Percentiles rank a stretch among this genome's conserved stretches.
Conservation (phyloP, 371 early-diverging fungal species). For the Entomophthora muscae region DNA sequence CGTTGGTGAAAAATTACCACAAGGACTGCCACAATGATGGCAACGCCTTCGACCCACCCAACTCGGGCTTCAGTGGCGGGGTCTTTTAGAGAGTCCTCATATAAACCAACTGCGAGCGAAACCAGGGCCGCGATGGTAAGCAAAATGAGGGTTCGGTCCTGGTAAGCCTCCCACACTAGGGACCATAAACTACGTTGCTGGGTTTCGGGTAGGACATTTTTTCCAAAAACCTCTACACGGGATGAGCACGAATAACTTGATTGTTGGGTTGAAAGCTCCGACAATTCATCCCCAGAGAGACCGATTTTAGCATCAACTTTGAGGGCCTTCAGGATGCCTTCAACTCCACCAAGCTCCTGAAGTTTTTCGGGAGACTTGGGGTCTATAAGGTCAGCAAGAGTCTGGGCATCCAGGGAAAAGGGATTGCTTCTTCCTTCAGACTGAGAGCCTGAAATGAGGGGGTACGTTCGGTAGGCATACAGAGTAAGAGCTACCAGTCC, state of each 20-base stretch:
- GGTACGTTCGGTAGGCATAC: background rate
- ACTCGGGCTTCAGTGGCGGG: slow-evolving; percentile 24
- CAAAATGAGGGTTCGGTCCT: slow-evolving; percentile 25
- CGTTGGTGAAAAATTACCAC: slow-evolving; percentile 60
- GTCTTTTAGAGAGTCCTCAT: slow-evolving; percentile 41
- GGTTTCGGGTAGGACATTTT: slow-evolving; percentile 9
- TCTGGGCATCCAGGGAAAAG: background rate
- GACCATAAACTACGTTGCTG: background rate
- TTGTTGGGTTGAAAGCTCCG: slow-evolving; percentile 4
- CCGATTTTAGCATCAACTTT: slow-evolving; percentile 42
- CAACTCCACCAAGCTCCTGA: slow-evolving; percentile 40
- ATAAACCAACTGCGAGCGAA: slow-evolving; percentile 69
- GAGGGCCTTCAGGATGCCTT: slow-evolving; percentile 34
- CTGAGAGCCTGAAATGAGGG: background rate
- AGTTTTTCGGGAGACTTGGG: slow-evolving; percentile 16
- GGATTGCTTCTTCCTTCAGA: background rate
- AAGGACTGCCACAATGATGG: slow-evolving; percentile 58
- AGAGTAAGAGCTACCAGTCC: too few relatives aligned
- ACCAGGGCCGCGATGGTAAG: slow-evolving; percentile 64
- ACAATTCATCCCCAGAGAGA: slow-evolving; percentile 35
- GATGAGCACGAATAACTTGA: slow-evolving; percentile 24
- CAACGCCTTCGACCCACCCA: slow-evolving; percentile 60
- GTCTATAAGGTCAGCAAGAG: background rate
- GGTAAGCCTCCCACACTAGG: slow-evolving; percentile 3
- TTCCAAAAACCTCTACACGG: slow-evolving; percentile 50